Percentiles rank a stretch among this genome's conserved stretches.
Evolutionary conservation across 345 rosid genomes (phyloP).

Genomic region (Lepidium didymum): DNA sequence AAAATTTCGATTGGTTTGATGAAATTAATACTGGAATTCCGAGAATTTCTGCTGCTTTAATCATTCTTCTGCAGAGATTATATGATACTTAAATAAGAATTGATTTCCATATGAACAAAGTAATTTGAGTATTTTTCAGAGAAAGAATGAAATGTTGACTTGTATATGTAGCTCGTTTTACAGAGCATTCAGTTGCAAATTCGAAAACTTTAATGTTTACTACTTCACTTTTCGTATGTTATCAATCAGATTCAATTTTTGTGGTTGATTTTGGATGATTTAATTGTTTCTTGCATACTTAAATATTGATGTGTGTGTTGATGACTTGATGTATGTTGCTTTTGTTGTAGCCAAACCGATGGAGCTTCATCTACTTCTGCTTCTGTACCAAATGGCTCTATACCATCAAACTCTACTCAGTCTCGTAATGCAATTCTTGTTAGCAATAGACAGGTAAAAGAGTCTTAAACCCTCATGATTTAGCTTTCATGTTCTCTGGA

Average conservation of each 20-base stretch:
- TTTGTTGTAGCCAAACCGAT: conserved; percentile 32
- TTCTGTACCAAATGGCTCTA: conserved; percentile 23
- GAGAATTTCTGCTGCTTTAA: neutral
- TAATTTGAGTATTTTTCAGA: neutral
- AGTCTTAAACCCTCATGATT: neutral
- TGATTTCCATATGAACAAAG: neutral
- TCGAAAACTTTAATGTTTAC: neutral
- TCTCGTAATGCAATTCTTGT: conserved; percentile 81
- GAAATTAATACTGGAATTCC: neutral
- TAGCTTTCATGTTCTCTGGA: neutral
- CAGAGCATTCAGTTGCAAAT: neutral
- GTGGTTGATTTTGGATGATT: neutral
- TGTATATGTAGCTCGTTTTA: neutral
- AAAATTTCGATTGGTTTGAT: neutral
- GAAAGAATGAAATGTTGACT: neutral
- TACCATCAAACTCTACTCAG: conserved; percentile 30
- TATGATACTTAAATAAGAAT: neutral
- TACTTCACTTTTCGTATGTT: neutral
- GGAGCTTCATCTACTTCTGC: conserved; percentile 40
- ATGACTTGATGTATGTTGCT: neutral
- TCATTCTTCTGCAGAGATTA: neutral
- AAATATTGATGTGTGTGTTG: neutral
- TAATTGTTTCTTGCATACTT: neutral
- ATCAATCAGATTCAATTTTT: neutral
- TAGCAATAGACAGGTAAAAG: conserved; percentile 76